phyloP scores from a whole-genome alignment of 2,329 filamentous ascomycete species.

The Fusarium mexicanum region DNA sequence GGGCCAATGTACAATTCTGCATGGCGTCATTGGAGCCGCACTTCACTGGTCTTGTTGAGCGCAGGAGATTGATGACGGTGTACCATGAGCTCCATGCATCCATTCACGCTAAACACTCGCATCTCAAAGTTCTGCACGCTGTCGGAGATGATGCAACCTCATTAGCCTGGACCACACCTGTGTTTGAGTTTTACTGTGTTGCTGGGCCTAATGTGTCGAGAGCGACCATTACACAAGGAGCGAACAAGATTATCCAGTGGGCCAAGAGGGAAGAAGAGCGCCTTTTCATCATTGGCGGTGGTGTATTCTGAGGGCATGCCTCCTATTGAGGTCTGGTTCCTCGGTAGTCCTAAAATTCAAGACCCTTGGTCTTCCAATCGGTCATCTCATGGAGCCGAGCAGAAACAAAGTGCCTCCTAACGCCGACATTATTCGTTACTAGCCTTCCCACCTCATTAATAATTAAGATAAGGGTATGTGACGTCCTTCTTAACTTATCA shows the following conservation, averaged over 20 bases:
- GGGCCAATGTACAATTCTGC: conserved; percentile 93
- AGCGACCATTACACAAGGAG: conserved; percentile 79
- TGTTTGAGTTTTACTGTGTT: conserved; percentile 96
- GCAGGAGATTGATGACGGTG: conserved; percentile 79
- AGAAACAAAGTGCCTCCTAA: conserved; percentile 32
- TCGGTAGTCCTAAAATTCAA: conserved; percentile 35
- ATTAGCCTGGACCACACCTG: conserved; percentile 88
- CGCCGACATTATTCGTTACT: conserved; percentile 40
- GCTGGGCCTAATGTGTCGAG: conserved; percentile 77
- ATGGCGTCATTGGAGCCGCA: conserved; percentile 84
- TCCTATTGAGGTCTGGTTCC: conserved; percentile 32
- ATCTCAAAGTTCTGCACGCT: conserved; percentile 86
- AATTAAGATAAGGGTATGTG: conserved; percentile 8
- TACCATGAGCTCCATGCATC: conserved; percentile 87
- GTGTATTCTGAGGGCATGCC: conserved; percentile 69
- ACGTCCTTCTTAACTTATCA: conserved; percentile 8
- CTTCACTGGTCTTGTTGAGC: conserved; percentile 67
- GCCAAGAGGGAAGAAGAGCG: conserved; percentile 90
- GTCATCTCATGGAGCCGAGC: conserved; percentile 27
- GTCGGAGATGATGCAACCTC: conserved; percentile 79
- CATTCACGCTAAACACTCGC: conserved; percentile 84
- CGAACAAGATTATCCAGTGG: conserved; percentile 92
- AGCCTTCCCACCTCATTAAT: conserved; percentile 23
- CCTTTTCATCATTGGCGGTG: conserved; percentile 97
- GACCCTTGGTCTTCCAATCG: conserved; percentile 19